Percentiles rank a stretch among this genome's conserved stretches.
phyloP scores from a whole-genome alignment of 805 yeast species.

The Cyberlindnera veronae region DNA sequence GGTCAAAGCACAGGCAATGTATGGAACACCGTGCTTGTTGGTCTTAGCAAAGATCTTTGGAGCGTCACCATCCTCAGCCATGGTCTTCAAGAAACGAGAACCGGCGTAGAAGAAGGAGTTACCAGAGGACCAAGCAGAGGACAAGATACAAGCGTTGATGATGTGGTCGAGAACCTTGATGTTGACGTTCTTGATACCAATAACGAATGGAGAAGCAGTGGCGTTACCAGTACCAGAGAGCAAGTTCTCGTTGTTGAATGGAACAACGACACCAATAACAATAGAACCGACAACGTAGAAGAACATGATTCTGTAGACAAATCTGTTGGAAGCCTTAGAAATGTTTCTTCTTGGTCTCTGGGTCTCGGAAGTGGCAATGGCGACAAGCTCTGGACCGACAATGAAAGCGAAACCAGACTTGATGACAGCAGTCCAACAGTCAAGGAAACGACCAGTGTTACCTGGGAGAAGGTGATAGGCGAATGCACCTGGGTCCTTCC shows the following conservation, averaged over 20 bases:
- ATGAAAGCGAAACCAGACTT: conserved; percentile 66
- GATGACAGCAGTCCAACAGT: conserved; percentile 59
- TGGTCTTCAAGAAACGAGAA: conserved; percentile 67
- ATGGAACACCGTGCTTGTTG: conserved; percentile 58
- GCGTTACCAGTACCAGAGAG: conserved; percentile 55
- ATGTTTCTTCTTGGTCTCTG: conserved; percentile 55
- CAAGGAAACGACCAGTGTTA: conserved; percentile 58
- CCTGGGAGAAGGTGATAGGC: conserved; percentile 45
- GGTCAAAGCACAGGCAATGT: conserved; percentile 42
- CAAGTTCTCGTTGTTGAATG: conserved; percentile 55
- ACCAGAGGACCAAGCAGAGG: conserved; percentile 79
- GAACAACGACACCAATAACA: conserved; percentile 64
- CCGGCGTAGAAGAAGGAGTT: conserved; percentile 79
- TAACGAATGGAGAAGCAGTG: conserved; percentile 73
- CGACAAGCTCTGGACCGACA: conserved; percentile 60
- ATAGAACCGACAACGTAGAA: conserved; percentile 66
- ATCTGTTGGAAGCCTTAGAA: conserved; percentile 56
- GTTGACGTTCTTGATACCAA: conserved; percentile 68
- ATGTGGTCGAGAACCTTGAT: conserved; percentile 70
- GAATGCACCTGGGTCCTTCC: conserved; percentile 61
- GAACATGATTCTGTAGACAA: conserved; percentile 51
- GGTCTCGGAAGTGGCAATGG: conserved; percentile 56
- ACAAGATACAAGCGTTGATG: conserved; percentile 71
- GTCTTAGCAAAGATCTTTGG: conserved; percentile 65
- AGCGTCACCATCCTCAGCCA: conserved; percentile 74